Base-by-base conservation (phyloP, 176 grass and related monocot species). In the Dendrocalamus sinicus region DNA sequence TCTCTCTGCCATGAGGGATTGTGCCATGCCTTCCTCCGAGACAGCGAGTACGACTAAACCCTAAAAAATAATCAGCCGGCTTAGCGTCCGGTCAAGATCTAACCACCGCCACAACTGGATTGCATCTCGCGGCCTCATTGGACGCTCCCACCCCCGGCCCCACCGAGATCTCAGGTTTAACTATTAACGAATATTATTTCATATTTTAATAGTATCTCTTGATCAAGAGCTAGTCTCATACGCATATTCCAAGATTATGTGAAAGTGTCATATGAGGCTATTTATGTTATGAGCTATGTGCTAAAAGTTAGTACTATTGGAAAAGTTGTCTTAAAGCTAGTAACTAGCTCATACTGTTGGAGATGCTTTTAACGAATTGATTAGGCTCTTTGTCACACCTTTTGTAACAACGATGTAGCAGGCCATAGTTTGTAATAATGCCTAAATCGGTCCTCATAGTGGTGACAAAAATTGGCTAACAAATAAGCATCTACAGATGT, bases 81-180 rank as follows among this genome's bases (percentile, higher is more conserved):
- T 65, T 32, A 37, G 67, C 77, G 50, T 86, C 79, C 79, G 71
- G 87, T 91, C 92, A 88, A 94, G 89, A 94, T 90, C 87, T 79
- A 89, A 94, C 89, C 64, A 85, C 87, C 87, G 35, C 86, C 84
- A 70, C 35, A 24, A 8, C 58, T 35, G 26, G 73, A 89, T 73
- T 79, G 68, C 68, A 86, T 73, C 84, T 86, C 53, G 66, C 66
- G 5, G 17, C 66, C 24, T 77, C 52, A 61, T 61, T 51, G 75
- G 75, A 48, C 63, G 63, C 83, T 26, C 37, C 5, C 9, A 24
- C 3, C 28, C 28, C 6, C 32, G 10, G 51, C 7, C 70, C 45
- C 68, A n/a, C 85, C n/a, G 2, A 54, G 6, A 37, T 8, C 23
- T 52, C 53, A 12, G 8, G 30, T 41, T 39, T 57, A 13, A 4